Evolutionary conservation across 441 rosid species (phyloP), one percentile per base, ranked within the genome.

Genomic region (Euphorbia schlechtendalii): DNA sequence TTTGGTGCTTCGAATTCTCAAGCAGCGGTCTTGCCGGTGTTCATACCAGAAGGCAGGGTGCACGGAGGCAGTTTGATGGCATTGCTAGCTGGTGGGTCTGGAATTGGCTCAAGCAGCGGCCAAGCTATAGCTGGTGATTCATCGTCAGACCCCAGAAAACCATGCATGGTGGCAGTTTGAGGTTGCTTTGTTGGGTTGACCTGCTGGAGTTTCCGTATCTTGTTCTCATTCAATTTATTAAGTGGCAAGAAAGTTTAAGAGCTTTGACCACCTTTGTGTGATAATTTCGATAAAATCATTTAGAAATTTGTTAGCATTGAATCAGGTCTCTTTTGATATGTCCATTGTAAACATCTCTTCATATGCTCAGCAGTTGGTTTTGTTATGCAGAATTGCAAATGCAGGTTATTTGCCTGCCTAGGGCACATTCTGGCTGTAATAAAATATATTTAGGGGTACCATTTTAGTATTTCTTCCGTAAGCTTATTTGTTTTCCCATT

Each of bases 11-110:
- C 75, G 28, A 68, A 70, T 57, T 56, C 63, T 7, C 59, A 49
- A 38, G 21, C 75, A 38, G 38, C 83, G 11, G 25, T 56, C n/a
- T n/a, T n/a, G n/a, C n/a, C 88, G n/a, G 83, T 67, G n/a, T 64
- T 70, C 67, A 81, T 76, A 64, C 85, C 96, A 10, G 99, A 93
- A 84, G 99, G 96, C 73, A 82, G 99, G 81, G 99, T 93, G 40
- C 97, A 87, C 67, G 99, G 99, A 61, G 99, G 97, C 69, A 82
- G 96, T 76, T 82, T 93, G 80, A 80, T 93, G 83, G 93, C 93
- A 70, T 79, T 88, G 80, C 85, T 93, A 69, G 68, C 77, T 14
- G 84, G 63, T 55, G 80, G 88, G 78, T 74, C 78, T 36, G 77
- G 78, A 63, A 72, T 76, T 63, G 70, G 69, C 66, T 70, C 83